Percentiles rank a stretch among this genome's conserved stretches.
These are phyloP conservation scores for Termitomyces sp. DNA, from an alignment of 1,284 basidiomycete genomes.

Conservation along the genomic window DNA sequence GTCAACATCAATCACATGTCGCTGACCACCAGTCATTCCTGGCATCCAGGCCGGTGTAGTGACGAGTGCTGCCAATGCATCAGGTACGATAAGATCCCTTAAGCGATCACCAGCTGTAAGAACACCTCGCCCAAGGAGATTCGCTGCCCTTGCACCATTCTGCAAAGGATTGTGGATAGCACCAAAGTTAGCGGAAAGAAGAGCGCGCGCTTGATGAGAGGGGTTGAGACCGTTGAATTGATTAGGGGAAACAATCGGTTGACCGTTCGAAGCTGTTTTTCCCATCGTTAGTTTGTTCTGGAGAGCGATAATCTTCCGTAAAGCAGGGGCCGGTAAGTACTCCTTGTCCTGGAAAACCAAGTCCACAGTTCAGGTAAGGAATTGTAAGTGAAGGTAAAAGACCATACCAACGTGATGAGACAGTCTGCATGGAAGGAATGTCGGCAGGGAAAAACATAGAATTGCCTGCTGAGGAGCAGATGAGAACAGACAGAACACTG, in stretches of 20 bases:
- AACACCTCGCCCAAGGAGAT: slow-evolving; percentile 73
- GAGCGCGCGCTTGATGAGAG: slow-evolving; percentile 49
- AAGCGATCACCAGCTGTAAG: slow-evolving; percentile 85
- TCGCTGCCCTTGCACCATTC: slow-evolving; percentile 55
- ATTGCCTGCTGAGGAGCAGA: slow-evolving; percentile 80
- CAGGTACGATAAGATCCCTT: slow-evolving; percentile 87
- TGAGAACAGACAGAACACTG: slow-evolving; percentile 80
- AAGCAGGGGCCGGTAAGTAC: slow-evolving; percentile 73
- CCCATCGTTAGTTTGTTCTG: slow-evolving; percentile 78
- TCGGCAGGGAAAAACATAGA: slow-evolving; percentile 98
- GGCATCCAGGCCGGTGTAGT: slow-evolving; percentile 66
- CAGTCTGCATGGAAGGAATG: slow-evolving; percentile 96
- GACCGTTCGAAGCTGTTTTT: slow-evolving; percentile 28
- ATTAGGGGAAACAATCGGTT: slow-evolving; percentile 8
- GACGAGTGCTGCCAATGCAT: slow-evolving; percentile 75
- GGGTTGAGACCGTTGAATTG: slow-evolving; percentile 19
- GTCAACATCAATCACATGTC: slow-evolving; percentile 46
- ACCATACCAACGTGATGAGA: slow-evolving; percentile 80
- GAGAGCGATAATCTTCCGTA: slow-evolving; percentile 79
- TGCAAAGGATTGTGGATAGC: slow-evolving; percentile 46
- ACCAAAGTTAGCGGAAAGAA: slow-evolving; percentile 71
- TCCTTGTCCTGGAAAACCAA: slow-evolving; percentile 71
- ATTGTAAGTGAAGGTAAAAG: neutral
- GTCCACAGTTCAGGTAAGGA: slow-evolving; percentile 5
- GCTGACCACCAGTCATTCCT: slow-evolving; percentile 49